phyloP scores from a whole-genome alignment of 1,284 basidiomycete species.

The Heliocybe sulcata region DNA sequence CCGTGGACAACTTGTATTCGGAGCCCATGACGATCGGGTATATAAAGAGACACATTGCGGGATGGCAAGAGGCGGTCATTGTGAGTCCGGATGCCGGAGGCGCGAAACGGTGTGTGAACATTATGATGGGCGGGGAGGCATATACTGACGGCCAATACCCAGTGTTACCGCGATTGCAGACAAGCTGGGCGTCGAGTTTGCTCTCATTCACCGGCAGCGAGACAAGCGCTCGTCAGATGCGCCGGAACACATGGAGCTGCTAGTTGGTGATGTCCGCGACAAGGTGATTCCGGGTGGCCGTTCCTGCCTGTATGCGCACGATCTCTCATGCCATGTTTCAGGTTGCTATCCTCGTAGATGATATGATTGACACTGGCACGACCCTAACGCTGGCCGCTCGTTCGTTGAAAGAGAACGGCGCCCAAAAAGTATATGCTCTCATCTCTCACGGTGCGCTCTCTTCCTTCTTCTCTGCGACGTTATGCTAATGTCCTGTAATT shows the following conservation, averaged over 20 bases:
- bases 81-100: slow-evolving; percentile 98
- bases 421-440: slow-evolving; percentile 82
- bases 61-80: slow-evolving; percentile 87
- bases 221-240: slow-evolving; percentile 50
- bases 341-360: slow-evolving; percentile 93
- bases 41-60: slow-evolving; percentile 84
- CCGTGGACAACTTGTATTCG: slow-evolving; percentile 93
- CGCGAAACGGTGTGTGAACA: slow-evolving; percentile 78
- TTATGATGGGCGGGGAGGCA: slow-evolving; percentile 5
- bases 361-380: slow-evolving; percentile 95
- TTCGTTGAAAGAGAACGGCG: slow-evolving; percentile 85
- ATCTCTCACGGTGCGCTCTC: slow-evolving; percentile 79
- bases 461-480: not conserved
- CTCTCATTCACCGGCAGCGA: slow-evolving; percentile 91
- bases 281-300: slow-evolving; percentile 44
- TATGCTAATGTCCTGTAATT: slow-evolving; percentile 6
- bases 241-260: slow-evolving; percentile 83
- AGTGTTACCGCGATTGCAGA: slow-evolving; percentile 95
- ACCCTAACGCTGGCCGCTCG: slow-evolving; percentile 84
- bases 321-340: slow-evolving; percentile 18
- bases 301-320: not conserved
- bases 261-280: slow-evolving; percentile 94
- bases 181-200: slow-evolving; percentile 93
- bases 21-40: slow-evolving; percentile 85
- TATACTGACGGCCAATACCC: slow-evolving; percentile 4